These are phyloP conservation scores for Theobroma cacao DNA, from an alignment of 345 rosid species.

Conservation along the genomic window DNA sequence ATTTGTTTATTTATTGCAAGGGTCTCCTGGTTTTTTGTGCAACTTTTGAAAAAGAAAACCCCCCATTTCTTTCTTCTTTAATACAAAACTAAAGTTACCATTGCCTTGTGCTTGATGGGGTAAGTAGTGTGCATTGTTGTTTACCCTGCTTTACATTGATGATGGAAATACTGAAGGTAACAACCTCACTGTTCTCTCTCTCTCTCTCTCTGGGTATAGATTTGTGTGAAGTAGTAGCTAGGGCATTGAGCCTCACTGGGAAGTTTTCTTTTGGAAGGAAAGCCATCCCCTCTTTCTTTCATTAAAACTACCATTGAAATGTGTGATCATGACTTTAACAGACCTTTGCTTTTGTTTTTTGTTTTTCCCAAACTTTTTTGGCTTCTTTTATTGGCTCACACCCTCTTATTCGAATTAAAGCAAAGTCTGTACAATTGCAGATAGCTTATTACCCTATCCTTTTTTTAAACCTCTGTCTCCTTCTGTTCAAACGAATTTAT, in stretches of 20 bases:
- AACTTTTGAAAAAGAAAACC: not conserved
- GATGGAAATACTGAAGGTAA: not conserved
- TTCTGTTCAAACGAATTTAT: no score
- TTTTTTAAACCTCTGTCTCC: not conserved
- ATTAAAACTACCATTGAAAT: slow-evolving; percentile 13
- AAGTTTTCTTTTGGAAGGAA: not conserved
- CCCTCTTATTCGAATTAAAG: no score
- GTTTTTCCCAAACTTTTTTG: not conserved
- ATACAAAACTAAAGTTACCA: not conserved
- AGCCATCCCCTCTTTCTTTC: not conserved
- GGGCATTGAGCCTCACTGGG: not conserved
- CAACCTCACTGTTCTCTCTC: not conserved
- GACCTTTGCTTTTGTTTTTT: not conserved
- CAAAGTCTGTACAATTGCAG: no score
- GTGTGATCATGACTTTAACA: slow-evolving; percentile 6
- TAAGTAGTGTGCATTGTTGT: not conserved
- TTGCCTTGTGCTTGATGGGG: slow-evolving; percentile 4
- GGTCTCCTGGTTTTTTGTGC: slow-evolving; percentile 14
- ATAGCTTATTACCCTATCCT: no score
- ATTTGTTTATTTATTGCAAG: no score
- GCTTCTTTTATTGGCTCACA: not conserved
- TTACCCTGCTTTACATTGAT: not conserved
- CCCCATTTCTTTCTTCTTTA: no score
- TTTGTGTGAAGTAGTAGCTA: not conserved
- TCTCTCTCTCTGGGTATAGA: not conserved